Percentiles rank a stretch among this genome's conserved stretches.
Conservation (phyloP, 2,329 filamentous ascomycete genomes). For the Alternaria gaisen region DNA sequence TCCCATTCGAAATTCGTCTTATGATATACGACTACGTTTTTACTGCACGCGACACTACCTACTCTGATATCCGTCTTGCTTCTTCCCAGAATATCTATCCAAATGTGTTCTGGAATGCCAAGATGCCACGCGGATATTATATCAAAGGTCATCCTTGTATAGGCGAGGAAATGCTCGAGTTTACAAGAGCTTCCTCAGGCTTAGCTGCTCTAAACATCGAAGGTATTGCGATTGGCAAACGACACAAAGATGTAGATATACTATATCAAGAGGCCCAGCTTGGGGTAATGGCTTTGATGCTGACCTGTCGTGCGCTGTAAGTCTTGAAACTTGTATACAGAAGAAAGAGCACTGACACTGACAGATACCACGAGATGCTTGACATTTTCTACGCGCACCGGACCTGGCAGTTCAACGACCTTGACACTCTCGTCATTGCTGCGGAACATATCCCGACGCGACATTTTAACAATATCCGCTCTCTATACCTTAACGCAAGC, state of each 20-base stretch:
- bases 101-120: not conserved
- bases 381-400: not conserved
- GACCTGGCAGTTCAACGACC: conserved; percentile 2
- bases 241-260: not conserved
- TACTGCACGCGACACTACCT: not conserved
- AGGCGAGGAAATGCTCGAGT: not conserved
- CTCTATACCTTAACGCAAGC: conserved; percentile 4
- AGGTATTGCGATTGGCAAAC: not conserved
- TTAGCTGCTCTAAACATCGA: not conserved
- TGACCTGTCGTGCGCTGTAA: conserved; percentile 5
- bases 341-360: not conserved
- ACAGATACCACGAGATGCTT: conserved; percentile 1
- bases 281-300: conserved; percentile 1
- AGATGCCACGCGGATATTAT: not conserved
- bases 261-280: not conserved
- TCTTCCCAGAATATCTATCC: not conserved
- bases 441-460: not conserved
- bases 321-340: not conserved
- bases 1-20: conserved; percentile 10
- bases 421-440: conserved; percentile 1
- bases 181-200: not conserved
- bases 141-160: not conserved
- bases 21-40: conserved; percentile 7
- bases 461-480: conserved; percentile 4
- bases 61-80: not conserved